Evolutionary conservation across 2,329 filamentous ascomycete genomes (phyloP), one percentile per base, ranked within the genome.

Genomic region (Bipolaris oryzae): DNA sequence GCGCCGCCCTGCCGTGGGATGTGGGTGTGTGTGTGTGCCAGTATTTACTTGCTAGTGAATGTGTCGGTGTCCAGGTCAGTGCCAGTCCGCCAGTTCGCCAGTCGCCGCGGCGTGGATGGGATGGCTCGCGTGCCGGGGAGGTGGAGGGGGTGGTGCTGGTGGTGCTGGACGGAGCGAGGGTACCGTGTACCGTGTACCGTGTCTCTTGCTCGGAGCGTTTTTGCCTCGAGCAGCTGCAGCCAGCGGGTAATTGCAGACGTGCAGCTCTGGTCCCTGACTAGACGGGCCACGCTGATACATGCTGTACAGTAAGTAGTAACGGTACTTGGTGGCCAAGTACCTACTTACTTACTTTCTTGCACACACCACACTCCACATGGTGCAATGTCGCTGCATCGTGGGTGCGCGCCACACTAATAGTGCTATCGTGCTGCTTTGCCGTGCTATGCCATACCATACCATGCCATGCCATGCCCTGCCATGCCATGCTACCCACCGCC

Each of bases 201-300:
- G 28, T 31, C 28, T 31, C 28, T 13, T 31, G 28, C 20, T 42
- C 52, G 28, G 43, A 38, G 34, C 44, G 11, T 42, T 16, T n/a
- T 21, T 42, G 39, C 47, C 21, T 47, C n/a, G 25, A 58, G 41
- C 45, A 21, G 47, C 44, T 38, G 57, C 57, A 21, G 47, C 34
- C 49, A 35, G 55, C 53, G 57, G 57, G 53, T 53, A 53, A 59
- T 57, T 59, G 57, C 57, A 59, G 43, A 39, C 33, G 37, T 44
- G 53, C 46, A 59, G 46, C 38, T 43, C 42, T 41, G 50, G 64
- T 67, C 54, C 64, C 66, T 67, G 66, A 64, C 62, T 67, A 64
- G 63, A 50, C 44, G 34, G 46, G 50, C 48, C 53, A 53, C 48
- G 10, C 55, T 47, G 38, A 49, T 55, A 50, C 39, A 7, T 50